phyloP scores from a whole-genome alignment of 352 stramenopile genomes.

The Globisporangium sylvaticum region DNA sequence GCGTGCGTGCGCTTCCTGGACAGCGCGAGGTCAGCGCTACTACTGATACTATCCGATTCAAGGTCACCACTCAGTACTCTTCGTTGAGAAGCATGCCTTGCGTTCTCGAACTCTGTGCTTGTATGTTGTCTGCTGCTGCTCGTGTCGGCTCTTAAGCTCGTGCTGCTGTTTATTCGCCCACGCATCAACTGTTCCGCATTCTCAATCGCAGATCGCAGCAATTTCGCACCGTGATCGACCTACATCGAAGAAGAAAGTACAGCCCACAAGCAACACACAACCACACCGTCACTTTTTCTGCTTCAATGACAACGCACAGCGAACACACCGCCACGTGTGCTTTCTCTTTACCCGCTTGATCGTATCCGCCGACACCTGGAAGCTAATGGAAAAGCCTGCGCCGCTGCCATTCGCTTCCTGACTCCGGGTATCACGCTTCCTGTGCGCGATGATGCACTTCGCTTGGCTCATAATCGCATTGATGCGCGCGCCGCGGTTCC shows the following conservation, averaged over 20 bases:
- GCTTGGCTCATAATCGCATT: slow-evolving; percentile 57
- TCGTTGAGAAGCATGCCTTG: neutral
- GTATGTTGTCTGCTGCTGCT: slow-evolving; percentile 4
- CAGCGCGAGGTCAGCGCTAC: neutral
- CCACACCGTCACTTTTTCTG: neutral
- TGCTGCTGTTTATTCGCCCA: slow-evolving; percentile 5
- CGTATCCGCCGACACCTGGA: slow-evolving; percentile 53
- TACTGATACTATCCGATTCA: neutral
- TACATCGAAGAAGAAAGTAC: neutral
- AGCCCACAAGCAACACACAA: neutral
- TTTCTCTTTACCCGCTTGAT: slow-evolving; percentile 31
- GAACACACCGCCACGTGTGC: neutral
- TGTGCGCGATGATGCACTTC: slow-evolving; percentile 51
- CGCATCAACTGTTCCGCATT: slow-evolving; percentile 36
- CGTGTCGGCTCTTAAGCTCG: neutral
- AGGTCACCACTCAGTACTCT: slow-evolving; percentile 4
- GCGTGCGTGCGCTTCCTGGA: slow-evolving; percentile 12
- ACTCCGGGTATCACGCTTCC: slow-evolving; percentile 10
- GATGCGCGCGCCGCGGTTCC: slow-evolving; percentile 40
- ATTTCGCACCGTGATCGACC: slow-evolving; percentile 24
- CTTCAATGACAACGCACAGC: neutral
- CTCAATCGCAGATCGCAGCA: slow-evolving; percentile 33
- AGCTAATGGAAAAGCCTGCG: slow-evolving; percentile 34
- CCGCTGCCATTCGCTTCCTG: neutral
- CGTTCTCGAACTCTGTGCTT: neutral